These are phyloP conservation scores for Loxodes magnus DNA, from an alignment of 73 alveolate species.

Conservation along the genomic window DNA sequence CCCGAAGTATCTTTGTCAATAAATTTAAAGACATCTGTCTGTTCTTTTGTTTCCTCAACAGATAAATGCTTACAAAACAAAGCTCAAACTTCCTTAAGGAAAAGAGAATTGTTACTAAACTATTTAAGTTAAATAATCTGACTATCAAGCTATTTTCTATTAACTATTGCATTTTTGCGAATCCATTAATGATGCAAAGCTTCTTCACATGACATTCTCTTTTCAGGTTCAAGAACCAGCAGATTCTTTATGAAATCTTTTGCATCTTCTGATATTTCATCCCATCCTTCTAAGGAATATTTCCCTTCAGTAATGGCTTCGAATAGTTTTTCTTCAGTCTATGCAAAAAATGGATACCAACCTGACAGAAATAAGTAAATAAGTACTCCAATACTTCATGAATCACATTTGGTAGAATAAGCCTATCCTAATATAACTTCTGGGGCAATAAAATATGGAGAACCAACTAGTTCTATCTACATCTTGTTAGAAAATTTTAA, in stretches of 20 bases:
- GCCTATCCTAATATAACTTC: conserved; percentile 18
- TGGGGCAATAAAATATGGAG: conserved; percentile 10
- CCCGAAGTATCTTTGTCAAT: background rate
- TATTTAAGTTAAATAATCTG: conserved; percentile 1
- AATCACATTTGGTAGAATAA: conserved; percentile 22
- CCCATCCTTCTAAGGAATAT: conserved; percentile 1
- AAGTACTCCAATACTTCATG: conserved; percentile 31
- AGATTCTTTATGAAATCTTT: conserved; percentile 21
- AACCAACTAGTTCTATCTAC: background rate
- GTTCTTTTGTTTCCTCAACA: background rate
- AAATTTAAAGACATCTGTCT: background rate
- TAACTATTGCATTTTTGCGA: background rate
- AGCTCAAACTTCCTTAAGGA: background rate
- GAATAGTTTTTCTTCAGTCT: background rate
- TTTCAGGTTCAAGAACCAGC: conserved; percentile 22
- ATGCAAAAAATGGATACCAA: conserved; percentile 12
- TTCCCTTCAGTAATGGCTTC: background rate
- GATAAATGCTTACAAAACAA: background rate
- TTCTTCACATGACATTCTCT: conserved; percentile 32
- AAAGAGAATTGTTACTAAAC: conserved; percentile 1
- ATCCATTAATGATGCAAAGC: conserved; percentile 42
- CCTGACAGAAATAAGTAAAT: conserved; percentile 21
- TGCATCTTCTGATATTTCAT: conserved; percentile 21
- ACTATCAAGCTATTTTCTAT: background rate
- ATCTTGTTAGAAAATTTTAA: background rate